Conservation (phyloP, 2,329 filamentous ascomycete species). For the Sordariomycetes sp. region DNA sequence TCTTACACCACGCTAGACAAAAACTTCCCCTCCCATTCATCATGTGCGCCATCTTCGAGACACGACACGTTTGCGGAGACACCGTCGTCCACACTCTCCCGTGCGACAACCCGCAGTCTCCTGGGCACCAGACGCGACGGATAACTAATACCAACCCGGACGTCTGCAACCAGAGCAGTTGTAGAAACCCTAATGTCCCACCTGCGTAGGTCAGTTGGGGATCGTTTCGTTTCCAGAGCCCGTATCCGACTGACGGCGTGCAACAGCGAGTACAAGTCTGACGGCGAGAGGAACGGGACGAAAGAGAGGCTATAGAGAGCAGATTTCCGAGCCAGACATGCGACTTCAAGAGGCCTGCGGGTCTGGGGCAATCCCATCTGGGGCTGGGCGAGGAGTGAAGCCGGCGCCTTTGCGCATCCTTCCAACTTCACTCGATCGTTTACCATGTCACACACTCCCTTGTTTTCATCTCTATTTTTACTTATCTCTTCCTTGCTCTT, state of each 20-base stretch:
- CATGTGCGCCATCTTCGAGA: conserved; percentile 3
- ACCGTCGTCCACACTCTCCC: not conserved
- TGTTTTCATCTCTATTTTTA: conserved; percentile 8
- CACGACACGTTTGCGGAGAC: conserved; percentile 1
- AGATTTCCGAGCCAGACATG: not conserved
- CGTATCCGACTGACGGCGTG: not conserved
- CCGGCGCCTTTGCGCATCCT: not conserved
- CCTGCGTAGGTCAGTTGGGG: conserved; percentile 4
- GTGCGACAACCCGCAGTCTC: not conserved
- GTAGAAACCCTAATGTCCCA: not conserved
- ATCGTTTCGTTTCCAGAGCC: not conserved
- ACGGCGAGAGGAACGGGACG: not conserved
- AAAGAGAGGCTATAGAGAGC: conserved; percentile 1
- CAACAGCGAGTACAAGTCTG: not conserved
- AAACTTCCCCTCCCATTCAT: not conserved
- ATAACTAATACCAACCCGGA: not conserved
- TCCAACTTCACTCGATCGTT: not conserved
- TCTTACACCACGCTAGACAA: not conserved
- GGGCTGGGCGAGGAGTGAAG: not conserved
- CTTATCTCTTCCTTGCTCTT: conserved; percentile 1
- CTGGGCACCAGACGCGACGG: not conserved
- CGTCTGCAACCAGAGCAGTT: conserved; percentile 3
- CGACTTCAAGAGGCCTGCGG: not conserved
- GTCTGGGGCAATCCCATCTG: not conserved
- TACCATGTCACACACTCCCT: not conserved